Percentiles rank a stretch among this genome's conserved stretches.
These are phyloP conservation scores for Sporobolus alterniflorus DNA, from an alignment of 202 grass and related monocot genomes.

Conservation along the genomic window DNA sequence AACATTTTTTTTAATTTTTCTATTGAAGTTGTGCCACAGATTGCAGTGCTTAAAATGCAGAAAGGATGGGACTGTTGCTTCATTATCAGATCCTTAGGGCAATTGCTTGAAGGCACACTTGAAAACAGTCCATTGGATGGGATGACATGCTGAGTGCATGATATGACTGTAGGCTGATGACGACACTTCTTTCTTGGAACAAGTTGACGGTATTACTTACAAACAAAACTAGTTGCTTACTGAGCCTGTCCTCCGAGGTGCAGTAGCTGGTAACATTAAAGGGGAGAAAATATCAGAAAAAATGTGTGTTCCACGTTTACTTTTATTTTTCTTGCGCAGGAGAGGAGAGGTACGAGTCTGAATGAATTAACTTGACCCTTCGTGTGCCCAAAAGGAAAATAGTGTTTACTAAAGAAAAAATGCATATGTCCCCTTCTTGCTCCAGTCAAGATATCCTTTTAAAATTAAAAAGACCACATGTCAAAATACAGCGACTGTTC, in stretches of 20 bases:
- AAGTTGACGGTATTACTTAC: background rate
- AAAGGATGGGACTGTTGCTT: background rate
- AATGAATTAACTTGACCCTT: background rate
- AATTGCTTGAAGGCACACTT: background rate
- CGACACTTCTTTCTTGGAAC: background rate
- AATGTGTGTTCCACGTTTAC: background rate
- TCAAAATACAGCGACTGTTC: background rate
- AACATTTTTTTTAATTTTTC: background rate
- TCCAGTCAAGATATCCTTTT: background rate
- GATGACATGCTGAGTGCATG: background rate
- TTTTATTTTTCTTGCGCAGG: background rate
- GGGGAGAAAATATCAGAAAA: background rate
- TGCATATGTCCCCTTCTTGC: background rate
- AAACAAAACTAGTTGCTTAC: background rate
- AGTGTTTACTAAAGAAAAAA: background rate
- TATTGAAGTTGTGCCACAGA: background rate
- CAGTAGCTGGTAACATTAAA: background rate
- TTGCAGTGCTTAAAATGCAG: background rate
- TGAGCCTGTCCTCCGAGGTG: conserved; percentile 4
- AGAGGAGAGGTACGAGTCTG: background rate
- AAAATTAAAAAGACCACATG: background rate
- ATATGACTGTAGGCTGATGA: background rate
- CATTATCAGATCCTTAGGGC: background rate
- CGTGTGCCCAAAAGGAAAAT: background rate
- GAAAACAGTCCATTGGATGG: background rate